phyloP scores from a whole-genome alignment of 768 basidiomycete species.

The Rhodosporidiobolus sp. region DNA sequence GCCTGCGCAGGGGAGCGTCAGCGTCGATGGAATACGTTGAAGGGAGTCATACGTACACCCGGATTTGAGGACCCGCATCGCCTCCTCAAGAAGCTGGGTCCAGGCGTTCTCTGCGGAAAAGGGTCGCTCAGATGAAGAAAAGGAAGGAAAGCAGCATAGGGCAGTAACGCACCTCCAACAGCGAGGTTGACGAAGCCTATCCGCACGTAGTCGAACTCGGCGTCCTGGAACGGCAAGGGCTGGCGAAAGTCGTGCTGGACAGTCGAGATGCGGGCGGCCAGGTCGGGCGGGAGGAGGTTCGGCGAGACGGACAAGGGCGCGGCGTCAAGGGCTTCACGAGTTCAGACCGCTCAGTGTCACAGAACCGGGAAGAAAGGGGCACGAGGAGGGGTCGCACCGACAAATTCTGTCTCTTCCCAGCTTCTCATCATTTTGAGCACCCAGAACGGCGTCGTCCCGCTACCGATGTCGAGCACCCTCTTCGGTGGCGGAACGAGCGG shows the following conservation, averaged over 20 bases:
- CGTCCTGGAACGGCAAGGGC: conserved; percentile 12
- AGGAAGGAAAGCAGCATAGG: too few species aligned
- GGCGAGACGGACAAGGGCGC: background rate
- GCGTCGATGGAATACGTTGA: background rate
- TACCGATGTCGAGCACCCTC: conserved; percentile 21
- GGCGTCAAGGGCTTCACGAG: conserved; percentile 16
- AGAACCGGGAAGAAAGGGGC: background rate
- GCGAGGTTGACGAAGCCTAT: background rate
- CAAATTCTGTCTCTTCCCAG: conserved; percentile 20
- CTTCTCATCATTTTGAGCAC: background rate
- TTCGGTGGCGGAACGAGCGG: background rate
- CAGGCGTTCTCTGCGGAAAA: conserved; percentile 18
- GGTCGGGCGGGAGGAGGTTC: background rate
- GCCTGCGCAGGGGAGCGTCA: background rate
- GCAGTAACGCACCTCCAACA: background rate
- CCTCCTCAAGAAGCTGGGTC: conserved; percentile 4
- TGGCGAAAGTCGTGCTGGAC: conserved; percentile 15
- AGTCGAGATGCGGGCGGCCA: background rate
- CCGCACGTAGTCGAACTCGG: conserved; percentile 22
- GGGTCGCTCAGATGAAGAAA: background rate
- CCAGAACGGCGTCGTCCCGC: background rate
- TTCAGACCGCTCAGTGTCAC: background rate
- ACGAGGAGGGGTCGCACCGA: conserved; percentile 5
- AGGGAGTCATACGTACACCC: background rate
- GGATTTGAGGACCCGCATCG: conserved; percentile 3